phyloP scores from a whole-genome alignment of 768 basidiomycete genomes.

The Serendipita sp. region DNA sequence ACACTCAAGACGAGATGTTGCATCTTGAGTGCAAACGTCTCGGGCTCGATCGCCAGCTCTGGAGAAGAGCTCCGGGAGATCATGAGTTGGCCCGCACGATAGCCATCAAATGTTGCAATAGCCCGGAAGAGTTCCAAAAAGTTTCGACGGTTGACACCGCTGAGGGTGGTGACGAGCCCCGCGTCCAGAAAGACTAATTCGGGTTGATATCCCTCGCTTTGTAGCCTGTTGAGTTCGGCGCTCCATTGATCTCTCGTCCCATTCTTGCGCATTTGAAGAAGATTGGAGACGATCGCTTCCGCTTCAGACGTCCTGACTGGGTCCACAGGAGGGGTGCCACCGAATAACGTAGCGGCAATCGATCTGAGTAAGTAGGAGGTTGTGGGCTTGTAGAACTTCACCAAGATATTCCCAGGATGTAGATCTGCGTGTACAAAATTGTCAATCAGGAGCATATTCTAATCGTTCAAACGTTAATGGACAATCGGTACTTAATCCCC shows the following conservation, averaged over 20 bases:
- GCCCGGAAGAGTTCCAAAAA: slow-evolving; percentile 95
- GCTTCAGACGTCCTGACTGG: slow-evolving; percentile 8
- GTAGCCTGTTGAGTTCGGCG: slow-evolving; percentile 42
- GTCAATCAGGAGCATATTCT: slow-evolving; percentile 97
- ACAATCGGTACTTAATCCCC: neutral
- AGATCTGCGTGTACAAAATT: slow-evolving; percentile 92
- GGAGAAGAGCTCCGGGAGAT: slow-evolving; percentile 85
- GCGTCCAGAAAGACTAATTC: slow-evolving; percentile 95
- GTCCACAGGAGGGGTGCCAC: slow-evolving; percentile 19
- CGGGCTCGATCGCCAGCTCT: slow-evolving; percentile 74
- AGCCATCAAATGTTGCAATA: slow-evolving; percentile 93
- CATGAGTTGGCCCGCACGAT: slow-evolving; percentile 89
- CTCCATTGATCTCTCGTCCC: slow-evolving; percentile 44
- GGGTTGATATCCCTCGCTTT: slow-evolving; percentile 64
- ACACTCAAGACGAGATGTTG: slow-evolving; percentile 87
- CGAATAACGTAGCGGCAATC: slow-evolving; percentile 39
- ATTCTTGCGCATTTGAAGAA: neutral
- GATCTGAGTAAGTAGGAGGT: slow-evolving; percentile 46
- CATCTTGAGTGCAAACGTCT: slow-evolving; percentile 95
- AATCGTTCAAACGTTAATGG: slow-evolving; percentile 8
- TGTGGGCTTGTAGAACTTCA: slow-evolving; percentile 80
- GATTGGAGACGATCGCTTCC: neutral
- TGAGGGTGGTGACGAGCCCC: slow-evolving; percentile 80
- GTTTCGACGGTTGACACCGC: slow-evolving; percentile 67
- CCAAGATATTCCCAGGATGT: slow-evolving; percentile 91